Evolutionary conservation across 345 rosid genomes (phyloP).

Genomic region (Punica granatum): DNA sequence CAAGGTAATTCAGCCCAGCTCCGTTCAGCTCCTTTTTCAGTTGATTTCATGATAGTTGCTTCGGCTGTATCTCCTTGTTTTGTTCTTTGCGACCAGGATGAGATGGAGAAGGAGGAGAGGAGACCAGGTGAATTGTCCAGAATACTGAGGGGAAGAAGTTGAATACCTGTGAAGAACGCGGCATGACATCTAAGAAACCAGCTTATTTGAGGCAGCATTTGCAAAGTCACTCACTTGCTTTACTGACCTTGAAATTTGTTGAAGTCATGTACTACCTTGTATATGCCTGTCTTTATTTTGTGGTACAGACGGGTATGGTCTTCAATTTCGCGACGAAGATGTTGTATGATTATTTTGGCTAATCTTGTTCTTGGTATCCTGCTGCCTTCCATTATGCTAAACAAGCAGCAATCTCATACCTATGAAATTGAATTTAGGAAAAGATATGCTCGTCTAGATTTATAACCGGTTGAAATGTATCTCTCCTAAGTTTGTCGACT

Average conservation of each 20-base stretch:
- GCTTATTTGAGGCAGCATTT: slow-evolving; percentile 78
- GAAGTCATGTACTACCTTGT: too few species aligned
- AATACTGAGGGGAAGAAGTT: slow-evolving; percentile 18
- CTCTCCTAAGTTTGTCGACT: too few species aligned
- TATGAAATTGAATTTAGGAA: not conserved
- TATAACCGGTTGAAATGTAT: too few species aligned
- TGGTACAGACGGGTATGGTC: not conserved
- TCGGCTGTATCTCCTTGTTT: not conserved
- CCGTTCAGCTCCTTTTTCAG: not conserved
- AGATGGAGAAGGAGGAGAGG: slow-evolving; percentile 19
- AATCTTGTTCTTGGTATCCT: not conserved
- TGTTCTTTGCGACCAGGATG: slow-evolving; percentile 11
- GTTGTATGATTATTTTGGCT: not conserved
- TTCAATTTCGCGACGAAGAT: not conserved
- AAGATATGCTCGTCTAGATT: too few species aligned
- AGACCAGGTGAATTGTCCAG: slow-evolving; percentile 2
- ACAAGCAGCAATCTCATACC: too few species aligned
- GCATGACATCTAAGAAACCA: slow-evolving; percentile 65
- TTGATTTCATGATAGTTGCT: not conserved
- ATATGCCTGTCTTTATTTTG: too few species aligned
- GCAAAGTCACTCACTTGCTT: slow-evolving; percentile 78
- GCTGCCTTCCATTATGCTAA: not conserved
- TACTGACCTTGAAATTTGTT: slow-evolving; percentile 10
- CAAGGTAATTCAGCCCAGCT: slow-evolving; percentile 24
- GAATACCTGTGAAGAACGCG: slow-evolving; percentile 57